Evolutionary conservation across 306 rosid species (phyloP).

Genomic region (Dalbergia cochinchinensis): DNA sequence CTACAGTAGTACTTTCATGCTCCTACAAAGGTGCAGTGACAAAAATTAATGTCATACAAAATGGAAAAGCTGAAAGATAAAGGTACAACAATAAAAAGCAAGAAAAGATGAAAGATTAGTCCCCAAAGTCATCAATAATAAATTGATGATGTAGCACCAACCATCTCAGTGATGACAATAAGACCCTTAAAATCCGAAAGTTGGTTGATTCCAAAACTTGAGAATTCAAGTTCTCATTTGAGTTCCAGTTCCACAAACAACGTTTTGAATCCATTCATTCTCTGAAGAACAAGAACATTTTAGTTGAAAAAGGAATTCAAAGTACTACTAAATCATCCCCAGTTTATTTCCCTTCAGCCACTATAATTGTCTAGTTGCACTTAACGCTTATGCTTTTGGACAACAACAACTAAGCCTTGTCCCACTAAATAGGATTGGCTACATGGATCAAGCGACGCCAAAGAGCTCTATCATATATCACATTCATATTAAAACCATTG

Average conservation of each 20-base stretch:
- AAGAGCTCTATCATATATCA: no score
- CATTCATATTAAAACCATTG: no score
- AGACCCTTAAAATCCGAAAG: constrained; percentile 21
- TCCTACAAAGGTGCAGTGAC: constrained; percentile 61
- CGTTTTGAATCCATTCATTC: constrained; percentile 16
- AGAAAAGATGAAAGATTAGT: constrained; percentile 16
- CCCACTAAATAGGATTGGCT: no score
- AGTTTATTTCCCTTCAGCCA: constrained; percentile 3
- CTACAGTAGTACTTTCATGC: constrained; percentile 94
- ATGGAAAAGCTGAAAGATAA: constrained; percentile 42
- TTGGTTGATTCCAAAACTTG: background rate
- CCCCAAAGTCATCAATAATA: constrained; percentile 21
- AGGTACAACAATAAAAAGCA: constrained; percentile 27
- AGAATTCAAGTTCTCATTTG: constrained; percentile 20
- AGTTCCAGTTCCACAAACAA: constrained; percentile 20
- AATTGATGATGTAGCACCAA: constrained; percentile 25
- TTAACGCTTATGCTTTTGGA: background rate
- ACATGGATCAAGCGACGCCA: no score
- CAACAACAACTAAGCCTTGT: no score
- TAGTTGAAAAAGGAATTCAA: constrained; percentile 16
- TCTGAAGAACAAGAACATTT: background rate
- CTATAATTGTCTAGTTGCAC: constrained; percentile 21
- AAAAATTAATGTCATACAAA: constrained; percentile 44
- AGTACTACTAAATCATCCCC: background rate
- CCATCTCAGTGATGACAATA: background rate